Percentiles rank a stretch among this genome's conserved stretches.
Conservation (phyloP, 2,329 filamentous ascomycete species). For the Tolypocladium pustulatum region DNA sequence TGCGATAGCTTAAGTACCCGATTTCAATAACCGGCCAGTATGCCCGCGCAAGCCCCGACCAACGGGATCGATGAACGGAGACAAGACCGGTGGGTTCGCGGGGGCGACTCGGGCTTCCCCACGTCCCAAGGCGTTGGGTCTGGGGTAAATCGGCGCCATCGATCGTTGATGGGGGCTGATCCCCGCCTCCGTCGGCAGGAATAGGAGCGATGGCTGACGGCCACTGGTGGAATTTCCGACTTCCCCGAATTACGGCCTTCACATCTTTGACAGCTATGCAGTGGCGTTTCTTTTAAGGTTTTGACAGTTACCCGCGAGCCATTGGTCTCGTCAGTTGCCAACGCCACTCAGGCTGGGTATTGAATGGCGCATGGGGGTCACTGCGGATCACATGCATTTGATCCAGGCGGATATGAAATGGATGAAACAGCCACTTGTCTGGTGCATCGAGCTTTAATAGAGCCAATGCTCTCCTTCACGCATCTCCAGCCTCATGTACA, state of each 20-base stretch:
- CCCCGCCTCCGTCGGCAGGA: not conserved
- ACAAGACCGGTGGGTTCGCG: not conserved
- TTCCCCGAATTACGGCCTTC: not conserved
- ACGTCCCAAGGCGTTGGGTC: not conserved
- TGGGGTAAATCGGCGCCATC: not conserved
- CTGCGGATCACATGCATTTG: no score
- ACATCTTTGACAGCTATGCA: not conserved
- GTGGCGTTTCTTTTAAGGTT: not conserved
- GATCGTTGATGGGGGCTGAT: not conserved
- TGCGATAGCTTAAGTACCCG: not conserved
- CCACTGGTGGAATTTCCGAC: not conserved
- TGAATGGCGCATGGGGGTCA: no score
- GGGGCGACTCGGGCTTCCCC: not conserved
- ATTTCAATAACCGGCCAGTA: not conserved
- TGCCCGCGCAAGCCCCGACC: not conserved
- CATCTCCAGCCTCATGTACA: not conserved
- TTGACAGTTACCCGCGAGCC: not conserved
- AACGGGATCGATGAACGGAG: not conserved
- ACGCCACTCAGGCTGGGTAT: not conserved
- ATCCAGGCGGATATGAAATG: no score
- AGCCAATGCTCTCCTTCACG: not conserved
- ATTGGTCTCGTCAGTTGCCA: not conserved
- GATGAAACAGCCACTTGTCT: no score
- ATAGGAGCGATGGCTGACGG: not conserved
- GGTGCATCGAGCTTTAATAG: no score